Evolutionary conservation across 2,329 filamentous ascomycete genomes (phyloP), one percentile per base, ranked within the genome.

Genomic region (Cladosporium halotolerans): DNA sequence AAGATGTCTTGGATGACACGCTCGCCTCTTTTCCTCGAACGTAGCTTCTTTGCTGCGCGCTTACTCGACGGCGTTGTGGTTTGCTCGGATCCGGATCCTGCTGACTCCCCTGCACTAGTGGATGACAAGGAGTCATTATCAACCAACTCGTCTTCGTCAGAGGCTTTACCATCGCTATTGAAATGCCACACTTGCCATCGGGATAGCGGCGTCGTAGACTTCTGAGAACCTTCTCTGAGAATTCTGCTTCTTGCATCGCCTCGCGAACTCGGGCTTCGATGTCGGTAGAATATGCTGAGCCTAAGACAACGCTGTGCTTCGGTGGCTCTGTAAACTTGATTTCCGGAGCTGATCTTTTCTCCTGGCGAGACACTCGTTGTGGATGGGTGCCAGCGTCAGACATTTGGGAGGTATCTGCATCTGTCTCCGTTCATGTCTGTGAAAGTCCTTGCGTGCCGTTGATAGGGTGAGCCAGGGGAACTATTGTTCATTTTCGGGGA

Each of bases 1-100:
- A 80, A 78, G 51, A 64, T 52, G 11, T 53, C 55, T n/a, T 62
- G 54, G n/a, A 67, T 63, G 38, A 62, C 63, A 31, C 54, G 50
- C 6, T 56, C 56, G 31, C 65, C 64, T 18, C 23, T 34, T 32
- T 32, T 40, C 9, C 31, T 33, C 2, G 39, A 19, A 6, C 36
- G 48, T 16, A 31, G 1, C 4, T n/a, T 38, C 28, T 28, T 44
- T 23, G 4, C 16, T 9, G 38, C 39, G 34, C 47, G 47, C 10
- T 23, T 50, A 3, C 3, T 42, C 1, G 47, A 34, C n/a, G 45
- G 45, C 3, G 45, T 9, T 14, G 10, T 28, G 11, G 3, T 14
- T 3, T 41, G 11, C 23, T 50, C 46, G 1, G 16, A 5, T 10
- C 41, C 47, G 16, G 47, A 50, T 3, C n/a, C 14, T 23, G 47